phyloP scores from a whole-genome alignment of 1,284 basidiomycete genomes.

The Pyrrhoderma lamaoense region DNA sequence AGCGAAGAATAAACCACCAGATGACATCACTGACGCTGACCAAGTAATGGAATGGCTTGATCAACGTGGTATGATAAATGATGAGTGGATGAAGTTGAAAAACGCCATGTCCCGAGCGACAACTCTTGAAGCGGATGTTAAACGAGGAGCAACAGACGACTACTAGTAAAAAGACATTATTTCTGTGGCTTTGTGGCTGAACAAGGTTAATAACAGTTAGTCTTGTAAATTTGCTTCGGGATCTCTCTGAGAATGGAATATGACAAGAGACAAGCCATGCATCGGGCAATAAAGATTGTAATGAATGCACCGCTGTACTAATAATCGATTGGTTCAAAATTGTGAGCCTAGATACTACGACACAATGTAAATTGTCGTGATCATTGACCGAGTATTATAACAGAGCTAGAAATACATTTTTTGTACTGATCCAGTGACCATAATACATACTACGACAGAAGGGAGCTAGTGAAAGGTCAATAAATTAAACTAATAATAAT shows the following conservation, averaged over 20 bases:
- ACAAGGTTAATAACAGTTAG: no score
- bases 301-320: no score
- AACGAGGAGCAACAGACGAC: conserved; percentile 36
- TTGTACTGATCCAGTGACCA: neutral
- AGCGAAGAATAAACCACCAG: conserved; percentile 47
- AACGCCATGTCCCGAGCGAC: conserved; percentile 65
- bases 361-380: no score
- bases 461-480: neutral
- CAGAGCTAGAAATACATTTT: neutral
- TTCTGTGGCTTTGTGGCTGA: no score
- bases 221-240: no score
- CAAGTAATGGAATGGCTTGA: conserved; percentile 79
- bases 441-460: neutral
- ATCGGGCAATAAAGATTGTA: no score
- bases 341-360: no score
- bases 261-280: no score
- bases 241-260: no score
- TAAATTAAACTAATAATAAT: conserved; percentile 17
- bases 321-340: no score
- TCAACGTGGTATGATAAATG: conserved; percentile 55
- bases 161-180: no score
- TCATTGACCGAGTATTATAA: neutral
- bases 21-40: conserved; percentile 63
- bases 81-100: conserved; percentile 61
- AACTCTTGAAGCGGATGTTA: conserved; percentile 47